phyloP scores from a whole-genome alignment of 805 yeast genomes.

The Suhomyces pyralidae region DNA sequence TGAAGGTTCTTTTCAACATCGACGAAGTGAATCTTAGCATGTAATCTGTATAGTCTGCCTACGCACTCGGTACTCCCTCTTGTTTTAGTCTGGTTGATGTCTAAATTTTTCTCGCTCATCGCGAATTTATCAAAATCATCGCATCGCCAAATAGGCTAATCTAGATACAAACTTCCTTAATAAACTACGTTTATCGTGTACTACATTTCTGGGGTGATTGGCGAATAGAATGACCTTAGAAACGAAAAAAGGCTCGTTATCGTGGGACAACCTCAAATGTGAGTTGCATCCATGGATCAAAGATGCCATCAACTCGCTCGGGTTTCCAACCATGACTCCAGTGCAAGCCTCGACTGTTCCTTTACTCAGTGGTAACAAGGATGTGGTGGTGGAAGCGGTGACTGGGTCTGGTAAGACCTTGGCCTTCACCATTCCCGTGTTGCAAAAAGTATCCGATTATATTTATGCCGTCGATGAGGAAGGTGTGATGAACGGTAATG shows the following conservation, averaged over 20 bases:
- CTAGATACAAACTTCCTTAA: not conserved
- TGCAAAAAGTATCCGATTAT: conserved; percentile 56
- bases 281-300: conserved; percentile 65
- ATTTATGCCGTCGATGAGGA: conserved; percentile 21
- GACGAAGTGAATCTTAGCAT: not conserved
- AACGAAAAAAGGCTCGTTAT: conserved; percentile 41
- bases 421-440: conserved; percentile 80
- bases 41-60: not conserved
- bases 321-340: conserved; percentile 85
- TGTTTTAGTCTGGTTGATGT: not conserved
- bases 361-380: conserved; percentile 75
- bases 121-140: not conserved
- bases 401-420: conserved; percentile 98
- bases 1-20: conserved; percentile 28
- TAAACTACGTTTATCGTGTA: not conserved
- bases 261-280: conserved; percentile 58
- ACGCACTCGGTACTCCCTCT: not conserved
- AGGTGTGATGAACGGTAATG: conserved; percentile 22
- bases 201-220: not conserved
- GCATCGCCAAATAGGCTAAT: not conserved
- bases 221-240: conserved; percentile 13
- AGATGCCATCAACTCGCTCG: conserved; percentile 71
- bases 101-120: conserved; percentile 1
- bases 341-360: conserved; percentile 97
- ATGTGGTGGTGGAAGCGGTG: conserved; percentile 94